Conservation (phyloP, 805 yeast genomes). For the Wickerhamiella azyma region DNA sequence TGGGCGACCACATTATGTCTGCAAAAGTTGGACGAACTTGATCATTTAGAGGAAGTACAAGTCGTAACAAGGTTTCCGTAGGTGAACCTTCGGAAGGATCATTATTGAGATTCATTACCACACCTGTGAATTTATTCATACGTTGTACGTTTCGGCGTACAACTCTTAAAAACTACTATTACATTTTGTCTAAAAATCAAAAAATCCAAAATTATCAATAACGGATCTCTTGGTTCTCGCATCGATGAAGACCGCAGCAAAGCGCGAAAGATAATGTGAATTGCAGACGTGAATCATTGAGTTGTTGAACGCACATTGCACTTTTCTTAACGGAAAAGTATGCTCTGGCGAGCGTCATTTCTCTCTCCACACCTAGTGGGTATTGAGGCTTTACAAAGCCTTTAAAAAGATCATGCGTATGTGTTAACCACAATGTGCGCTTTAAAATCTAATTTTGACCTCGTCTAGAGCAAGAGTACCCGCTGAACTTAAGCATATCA, state of each 20-base stretch:
- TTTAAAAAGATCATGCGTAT: constrained; percentile 25
- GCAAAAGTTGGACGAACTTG: constrained; percentile 32
- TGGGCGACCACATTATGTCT: constrained; percentile 29
- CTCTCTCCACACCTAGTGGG: constrained; percentile 17
- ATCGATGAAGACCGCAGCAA: constrained; percentile 36
- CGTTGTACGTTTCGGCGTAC: constrained; percentile 13
- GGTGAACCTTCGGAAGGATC: constrained; percentile 33
- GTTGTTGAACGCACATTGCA: constrained; percentile 37
- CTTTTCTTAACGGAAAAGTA: constrained; percentile 30
- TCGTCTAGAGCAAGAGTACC: constrained; percentile 30
- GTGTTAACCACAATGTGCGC: constrained; percentile 10
- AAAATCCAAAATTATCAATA: constrained; percentile 22
- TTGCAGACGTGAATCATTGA: constrained; percentile 33
- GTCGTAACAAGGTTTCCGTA: constrained; percentile 34
- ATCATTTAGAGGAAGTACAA: constrained; percentile 35
- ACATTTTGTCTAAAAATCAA: constrained; percentile 11
- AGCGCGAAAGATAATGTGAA: constrained; percentile 33
- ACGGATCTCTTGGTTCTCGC: constrained; percentile 35
- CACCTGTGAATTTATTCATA: constrained; percentile 13
- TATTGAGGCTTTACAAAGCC: constrained; percentile 24
- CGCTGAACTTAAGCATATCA: constrained; percentile 35
- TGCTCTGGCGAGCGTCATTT: constrained; percentile 32
- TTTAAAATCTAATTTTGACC: constrained; percentile 22
- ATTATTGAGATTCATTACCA: constrained; percentile 19
- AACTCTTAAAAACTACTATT: constrained; percentile 17